These are phyloP conservation scores for Talaromyces funiculosus DNA, from an alignment of 2,329 filamentous ascomycete species.

Conservation along the genomic window DNA sequence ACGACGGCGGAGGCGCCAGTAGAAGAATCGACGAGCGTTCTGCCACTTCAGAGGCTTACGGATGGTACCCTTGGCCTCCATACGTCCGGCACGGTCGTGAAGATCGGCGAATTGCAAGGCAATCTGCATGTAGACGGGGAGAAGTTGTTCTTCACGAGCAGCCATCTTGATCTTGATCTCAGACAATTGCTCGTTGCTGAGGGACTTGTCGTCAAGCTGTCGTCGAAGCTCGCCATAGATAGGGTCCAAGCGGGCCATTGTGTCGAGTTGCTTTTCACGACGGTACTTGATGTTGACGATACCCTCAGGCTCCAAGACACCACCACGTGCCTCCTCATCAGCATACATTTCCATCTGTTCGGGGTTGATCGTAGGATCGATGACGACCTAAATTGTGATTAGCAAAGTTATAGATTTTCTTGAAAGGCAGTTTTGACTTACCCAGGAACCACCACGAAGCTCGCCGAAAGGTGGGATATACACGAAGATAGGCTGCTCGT, in stretches of 20 bases:
- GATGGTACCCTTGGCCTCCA: conserved; percentile 96
- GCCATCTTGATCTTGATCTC: conserved; percentile 79
- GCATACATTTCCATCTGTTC: conserved; percentile 99
- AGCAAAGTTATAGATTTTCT: conserved; percentile 19
- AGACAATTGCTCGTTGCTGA: conserved; percentile 68
- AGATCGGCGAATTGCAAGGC: conserved; percentile 96
- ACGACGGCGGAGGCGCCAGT: conserved; percentile 96
- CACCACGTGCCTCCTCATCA: conserved; percentile 87
- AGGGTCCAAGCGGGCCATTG: conserved; percentile 89
- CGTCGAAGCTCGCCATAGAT: conserved; percentile 79
- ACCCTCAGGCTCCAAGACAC: conserved; percentile 95
- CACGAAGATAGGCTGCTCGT: conserved; percentile 96
- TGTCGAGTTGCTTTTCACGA: conserved; percentile 93
- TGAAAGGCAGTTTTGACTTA: conserved; percentile 35
- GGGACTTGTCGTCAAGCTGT: conserved; percentile 60
- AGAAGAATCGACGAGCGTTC: conserved; percentile 94
- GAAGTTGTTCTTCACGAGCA: conserved; percentile 76
- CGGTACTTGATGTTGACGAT: conserved; percentile 99
- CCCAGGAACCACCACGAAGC: conserved; percentile 96
- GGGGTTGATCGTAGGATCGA: conserved; percentile 97
- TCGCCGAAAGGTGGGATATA: conserved; percentile 97
- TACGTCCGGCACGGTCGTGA: conserved; percentile 92
- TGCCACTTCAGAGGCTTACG: conserved; percentile 78
- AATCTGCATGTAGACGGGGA: conserved; percentile 92
- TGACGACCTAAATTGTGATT: conserved; percentile 63